These are phyloP conservation scores for Fusarium gaditjirri DNA, from an alignment of 2,329 filamentous ascomycete genomes.

Conservation along the genomic window DNA sequence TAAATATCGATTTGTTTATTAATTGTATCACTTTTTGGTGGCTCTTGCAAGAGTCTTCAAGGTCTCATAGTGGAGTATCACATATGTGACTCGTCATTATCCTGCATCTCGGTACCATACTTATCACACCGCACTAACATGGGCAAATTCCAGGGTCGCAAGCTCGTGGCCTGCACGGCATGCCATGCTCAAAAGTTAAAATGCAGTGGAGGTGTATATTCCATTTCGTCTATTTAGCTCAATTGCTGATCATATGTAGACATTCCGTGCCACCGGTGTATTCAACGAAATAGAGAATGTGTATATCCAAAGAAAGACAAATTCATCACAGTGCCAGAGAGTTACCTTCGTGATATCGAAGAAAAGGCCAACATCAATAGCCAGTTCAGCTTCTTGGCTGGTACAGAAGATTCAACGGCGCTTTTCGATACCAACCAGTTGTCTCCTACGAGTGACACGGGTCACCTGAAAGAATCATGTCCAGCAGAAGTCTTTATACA, in stretches of 20 bases:
- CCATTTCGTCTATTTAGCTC: accelerated
- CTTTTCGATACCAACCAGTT: background rate
- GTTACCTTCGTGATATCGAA: background rate
- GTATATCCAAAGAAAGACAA: background rate
- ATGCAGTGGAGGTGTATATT: conserved; percentile 1
- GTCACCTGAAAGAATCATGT: background rate
- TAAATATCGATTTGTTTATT: background rate
- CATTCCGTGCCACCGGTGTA: background rate
- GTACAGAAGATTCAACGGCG: accelerated
- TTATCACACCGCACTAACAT: background rate
- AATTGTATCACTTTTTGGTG: background rate
- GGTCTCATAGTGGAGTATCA: background rate
- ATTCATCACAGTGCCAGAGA: background rate
- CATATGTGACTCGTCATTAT: background rate
- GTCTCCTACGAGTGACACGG: background rate
- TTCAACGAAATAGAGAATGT: background rate
- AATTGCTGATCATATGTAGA: background rate
- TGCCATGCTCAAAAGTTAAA: conserved; percentile 5
- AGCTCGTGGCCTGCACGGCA: background rate
- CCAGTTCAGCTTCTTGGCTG: background rate
- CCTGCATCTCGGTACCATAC: background rate
- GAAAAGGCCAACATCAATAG: background rate
- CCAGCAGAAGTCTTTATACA: background rate
- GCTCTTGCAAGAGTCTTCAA: background rate
- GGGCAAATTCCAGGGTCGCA: background rate